Evolutionary conservation across 2,329 filamentous ascomycete genomes (phyloP).

Genomic region (Teratosphaeria epicoccoides): DNA sequence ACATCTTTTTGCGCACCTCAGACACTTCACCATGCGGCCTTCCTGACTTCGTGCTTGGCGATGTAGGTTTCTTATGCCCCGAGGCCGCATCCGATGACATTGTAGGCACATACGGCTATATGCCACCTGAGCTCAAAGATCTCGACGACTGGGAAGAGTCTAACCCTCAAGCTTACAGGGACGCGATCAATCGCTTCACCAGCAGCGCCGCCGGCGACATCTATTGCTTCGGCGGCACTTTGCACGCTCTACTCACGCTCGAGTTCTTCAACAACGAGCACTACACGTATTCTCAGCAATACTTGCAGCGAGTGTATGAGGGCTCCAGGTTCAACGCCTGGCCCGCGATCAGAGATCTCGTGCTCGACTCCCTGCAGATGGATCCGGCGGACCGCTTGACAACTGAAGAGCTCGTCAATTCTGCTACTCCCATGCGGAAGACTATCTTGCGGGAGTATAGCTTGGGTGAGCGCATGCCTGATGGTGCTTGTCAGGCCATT

Average conservation of each 20-base stretch:
- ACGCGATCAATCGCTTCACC: neutral
- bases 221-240: conserved; percentile 15
- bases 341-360: neutral
- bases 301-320: no score
- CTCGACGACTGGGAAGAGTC: conserved; percentile 5
- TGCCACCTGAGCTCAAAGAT: conserved; percentile 2
- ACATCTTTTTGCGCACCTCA: conserved; percentile 16
- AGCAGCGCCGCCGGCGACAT: conserved; percentile 15
- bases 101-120: conserved; percentile 9
- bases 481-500: neutral
- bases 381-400: neutral
- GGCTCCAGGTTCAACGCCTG: neutral
- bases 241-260: conserved; percentile 12
- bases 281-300: no score
- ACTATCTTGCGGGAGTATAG: neutral
- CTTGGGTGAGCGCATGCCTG: neutral
- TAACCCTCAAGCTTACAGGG: neutral
- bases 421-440: neutral
- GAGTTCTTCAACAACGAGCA: neutral
- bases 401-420: neutral
- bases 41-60: conserved; percentile 15
- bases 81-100: conserved; percentile 2
- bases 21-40: conserved; percentile 5
- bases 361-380: neutral
- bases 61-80: conserved; percentile 12